Evolutionary conservation across 345 rosid genomes (phyloP), one percentile per base, ranked within the genome.

Genomic region (Schrenkiella parvula): DNA sequence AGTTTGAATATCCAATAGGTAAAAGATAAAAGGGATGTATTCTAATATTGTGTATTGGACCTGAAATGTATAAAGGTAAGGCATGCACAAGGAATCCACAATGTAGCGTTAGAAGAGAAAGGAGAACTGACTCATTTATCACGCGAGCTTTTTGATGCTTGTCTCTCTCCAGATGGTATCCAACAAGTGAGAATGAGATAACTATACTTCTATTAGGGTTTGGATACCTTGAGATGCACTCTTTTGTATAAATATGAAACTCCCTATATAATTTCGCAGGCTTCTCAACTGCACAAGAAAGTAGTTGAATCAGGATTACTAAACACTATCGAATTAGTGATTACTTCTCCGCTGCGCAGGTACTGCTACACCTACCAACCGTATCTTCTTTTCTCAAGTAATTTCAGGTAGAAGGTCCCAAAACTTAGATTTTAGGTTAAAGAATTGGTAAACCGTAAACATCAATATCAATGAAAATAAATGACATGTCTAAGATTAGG

Each of bases 31-130:
- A 8, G 53, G 13, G 4, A 4, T 28, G 32, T 22, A 12, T 32
- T 22, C 1, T 71, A 26, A 60, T 23, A 48, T 21, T 2, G 17
- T 46, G 28, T 28, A 23, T 38, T 70, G 59, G 39, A 70, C 15
- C 19, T 17, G 43, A 48, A 18, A 55, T 63, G 67, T 18, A 7
- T 52, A 9, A 79, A 89, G 96, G 81, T 89, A 67, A 85, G 96
- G 70, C 96, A 89, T 74, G 92, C 86, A 32, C 88, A 89, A 76
- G 96, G 87, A 19, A 54, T 78, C 31, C 96, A 89, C 72, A 89
- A 87, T 42, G 81, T 83, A 8, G 86, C 70, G 50, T 80, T 82
- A 73, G 82, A 74, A 55, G 79, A 64, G 31, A 55, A 74, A n/a
- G 61, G 72, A 13, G 44, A 53, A 5, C 5, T n/a, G n/a, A 74